Evolutionary conservation across 2,329 filamentous ascomycete genomes (phyloP), one percentile per base, ranked within the genome.

Genomic region (Aureobasidium sp.): DNA sequence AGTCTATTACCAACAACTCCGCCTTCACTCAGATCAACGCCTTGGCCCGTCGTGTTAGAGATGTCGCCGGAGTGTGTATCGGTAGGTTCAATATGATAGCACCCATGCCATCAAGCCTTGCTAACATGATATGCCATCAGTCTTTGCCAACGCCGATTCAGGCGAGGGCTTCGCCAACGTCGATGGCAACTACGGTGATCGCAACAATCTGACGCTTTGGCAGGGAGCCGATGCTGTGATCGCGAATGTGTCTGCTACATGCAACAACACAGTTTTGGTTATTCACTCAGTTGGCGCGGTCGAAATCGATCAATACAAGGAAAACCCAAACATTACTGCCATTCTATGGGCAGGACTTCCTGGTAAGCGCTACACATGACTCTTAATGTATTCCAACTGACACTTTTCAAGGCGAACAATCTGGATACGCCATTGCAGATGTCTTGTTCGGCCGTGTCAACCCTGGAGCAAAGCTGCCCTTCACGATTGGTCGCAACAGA

Each of bases 191-290:
- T 68, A 69, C 1, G 79, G 78, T 13, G 79, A 81, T 60, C 72
- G 78, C 29, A 77, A 75, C 58, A 74, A 79, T 63, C 69, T 80
- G 15, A 73, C 78, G 33, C 73, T 76, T 9, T 79, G 77, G 77
- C 69, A 72, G 64, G 73, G 75, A 33, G 45, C 46, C 74, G 82
- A 88, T 74, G 89, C 86, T 47, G 89, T 95, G 11, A 84, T 89
- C 0, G 79, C 84, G 10, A 70, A 84, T 33, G 64, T 66, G n/a
- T 59, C 63, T 29, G 53, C 49, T 10, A 46, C 60, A 63, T 90
- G 86, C 78, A 84, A 85, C 75, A 95, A 95, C 79, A 95, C 90
- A 10, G 87, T 96, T 62, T 88, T 96, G 11, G 84, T 96, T 61
- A 86, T 96, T 59, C 92, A 96, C 76, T 89, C 88, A 0, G 82